phyloP scores from a whole-genome alignment of 306 rosid genomes.

The Trifolium fragiferum region DNA sequence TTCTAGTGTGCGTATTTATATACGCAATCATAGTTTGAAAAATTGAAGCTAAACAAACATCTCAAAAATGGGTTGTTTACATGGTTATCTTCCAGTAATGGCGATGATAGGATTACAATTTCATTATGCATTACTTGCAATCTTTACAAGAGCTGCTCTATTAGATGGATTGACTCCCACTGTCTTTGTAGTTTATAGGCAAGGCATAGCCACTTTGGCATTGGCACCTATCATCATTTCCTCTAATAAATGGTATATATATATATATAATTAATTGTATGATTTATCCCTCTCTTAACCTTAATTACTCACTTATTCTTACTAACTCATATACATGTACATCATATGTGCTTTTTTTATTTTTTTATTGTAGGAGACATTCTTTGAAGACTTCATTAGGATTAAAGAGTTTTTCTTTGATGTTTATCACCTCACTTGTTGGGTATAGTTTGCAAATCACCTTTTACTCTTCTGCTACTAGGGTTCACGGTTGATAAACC shows the following conservation, averaged over 20 bases:
- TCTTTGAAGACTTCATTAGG: slow-evolving; percentile 48
- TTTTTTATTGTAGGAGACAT: slow-evolving; percentile 47
- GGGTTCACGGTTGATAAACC: too few species aligned
- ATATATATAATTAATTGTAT: background rate
- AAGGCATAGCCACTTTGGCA: slow-evolving; percentile 67
- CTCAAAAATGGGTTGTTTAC: slow-evolving; percentile 57
- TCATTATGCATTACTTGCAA: slow-evolving; percentile 62
- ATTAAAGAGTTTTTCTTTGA: slow-evolving; percentile 56
- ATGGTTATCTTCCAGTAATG: slow-evolving; percentile 50
- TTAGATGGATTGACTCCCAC: slow-evolving; percentile 71
- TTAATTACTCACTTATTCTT: background rate
- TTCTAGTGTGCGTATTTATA: too few species aligned
- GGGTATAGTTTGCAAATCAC: slow-evolving; percentile 50
- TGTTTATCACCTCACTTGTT: slow-evolving; percentile 60
- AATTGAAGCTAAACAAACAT: too few species aligned
- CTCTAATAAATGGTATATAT: slow-evolving; percentile 1
- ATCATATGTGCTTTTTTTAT: background rate
- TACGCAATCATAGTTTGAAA: too few species aligned
- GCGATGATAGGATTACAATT: slow-evolving; percentile 61
- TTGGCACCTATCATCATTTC: slow-evolving; percentile 56
- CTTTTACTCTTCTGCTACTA: background rate
- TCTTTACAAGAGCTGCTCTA: slow-evolving; percentile 68
- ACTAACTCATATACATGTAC: background rate
- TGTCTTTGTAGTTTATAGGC: slow-evolving; percentile 66
- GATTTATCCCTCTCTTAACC: background rate